These are phyloP conservation scores for Wickerhamiella azymoides DNA, from an alignment of 805 yeast genomes.

Conservation along the genomic window DNA sequence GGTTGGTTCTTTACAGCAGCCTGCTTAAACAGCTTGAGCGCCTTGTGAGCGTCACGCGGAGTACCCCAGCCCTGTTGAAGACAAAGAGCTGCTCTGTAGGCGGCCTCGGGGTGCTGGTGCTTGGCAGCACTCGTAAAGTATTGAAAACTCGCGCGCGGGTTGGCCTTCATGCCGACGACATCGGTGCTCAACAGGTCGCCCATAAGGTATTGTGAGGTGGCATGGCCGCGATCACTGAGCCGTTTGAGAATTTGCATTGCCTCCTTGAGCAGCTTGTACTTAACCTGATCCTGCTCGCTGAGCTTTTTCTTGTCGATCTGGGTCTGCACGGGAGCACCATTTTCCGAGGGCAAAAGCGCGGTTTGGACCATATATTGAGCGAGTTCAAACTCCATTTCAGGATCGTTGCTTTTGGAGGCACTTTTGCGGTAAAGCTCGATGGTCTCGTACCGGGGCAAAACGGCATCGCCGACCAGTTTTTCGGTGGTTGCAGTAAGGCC, in stretches of 20 bases:
- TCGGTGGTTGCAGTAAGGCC: conserved; percentile 4
- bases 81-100: conserved; percentile 82
- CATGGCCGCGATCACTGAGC: conserved; percentile 64
- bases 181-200: conserved; percentile 87
- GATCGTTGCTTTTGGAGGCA: conserved; percentile 74
- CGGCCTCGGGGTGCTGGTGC: conserved; percentile 82
- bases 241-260: conserved; percentile 56
- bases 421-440: conserved; percentile 76
- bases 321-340: neutral
- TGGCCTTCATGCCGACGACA: conserved; percentile 58
- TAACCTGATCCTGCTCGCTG: conserved; percentile 26
- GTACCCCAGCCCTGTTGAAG: conserved; percentile 92
- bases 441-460: conserved; percentile 68
- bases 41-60: conserved; percentile 73
- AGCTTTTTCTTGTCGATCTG: conserved; percentile 3
- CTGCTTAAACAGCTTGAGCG: conserved; percentile 64
- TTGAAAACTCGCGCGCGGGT: conserved; percentile 57
- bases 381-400: conserved; percentile 73
- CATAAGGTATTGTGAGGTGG: conserved; percentile 81
- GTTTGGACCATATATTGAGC: conserved; percentile 85
- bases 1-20: conserved; percentile 90
- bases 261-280: conserved; percentile 55
- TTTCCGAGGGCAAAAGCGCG: conserved; percentile 35
- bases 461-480: conserved; percentile 13
- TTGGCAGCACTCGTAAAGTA: conserved; percentile 85